Conservation (phyloP, 2,329 filamentous ascomycete species). For the Macroventuria anomochaeta region DNA sequence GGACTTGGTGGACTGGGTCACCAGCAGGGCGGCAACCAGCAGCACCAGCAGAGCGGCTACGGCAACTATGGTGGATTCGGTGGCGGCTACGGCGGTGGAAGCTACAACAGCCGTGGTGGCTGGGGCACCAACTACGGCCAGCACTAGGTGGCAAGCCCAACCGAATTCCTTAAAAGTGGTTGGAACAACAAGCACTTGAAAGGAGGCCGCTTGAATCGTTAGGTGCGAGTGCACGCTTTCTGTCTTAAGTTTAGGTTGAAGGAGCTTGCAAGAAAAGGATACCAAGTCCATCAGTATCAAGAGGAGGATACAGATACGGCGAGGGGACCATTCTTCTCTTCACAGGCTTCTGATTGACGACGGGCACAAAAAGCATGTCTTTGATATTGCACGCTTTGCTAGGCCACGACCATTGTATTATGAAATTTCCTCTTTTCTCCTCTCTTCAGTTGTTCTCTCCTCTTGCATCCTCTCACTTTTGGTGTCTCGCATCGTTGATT, state of each 20-base stretch:
- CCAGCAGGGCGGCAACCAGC: slow-evolving; percentile 55
- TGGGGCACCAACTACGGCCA: slow-evolving; percentile 58
- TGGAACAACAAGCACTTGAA: slow-evolving; percentile 8
- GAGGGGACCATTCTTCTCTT: slow-evolving; percentile 31
- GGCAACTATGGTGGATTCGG: slow-evolving; percentile 53
- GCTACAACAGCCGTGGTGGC: slow-evolving; percentile 53
- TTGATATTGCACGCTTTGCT: slow-evolving; percentile 29
- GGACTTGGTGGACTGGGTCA: slow-evolving; percentile 61
- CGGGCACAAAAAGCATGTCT: slow-evolving; percentile 34
- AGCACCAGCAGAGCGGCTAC: slow-evolving; percentile 48
- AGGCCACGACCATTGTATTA: slow-evolving; percentile 43
- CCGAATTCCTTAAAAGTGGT: slow-evolving; percentile 1
- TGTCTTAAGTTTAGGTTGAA: slow-evolving; percentile 6
- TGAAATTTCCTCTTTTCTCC: slow-evolving; percentile 36
- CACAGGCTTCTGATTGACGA: slow-evolving; percentile 29
- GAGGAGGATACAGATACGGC: slow-evolving; percentile 27
- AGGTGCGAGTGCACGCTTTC: slow-evolving; percentile 1
- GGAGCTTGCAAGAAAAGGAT: slow-evolving; percentile 22
- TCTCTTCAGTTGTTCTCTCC: slow-evolving; percentile 27
- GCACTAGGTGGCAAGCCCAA: slow-evolving; percentile 33
- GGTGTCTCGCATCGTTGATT: slow-evolving; percentile 25
- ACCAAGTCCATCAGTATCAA: slow-evolving; percentile 33
- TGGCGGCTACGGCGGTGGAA: slow-evolving; percentile 48
- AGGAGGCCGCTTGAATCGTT: not conserved
- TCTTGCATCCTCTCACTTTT: slow-evolving; percentile 44